Conservation (phyloP, 257 asterid species). For the Nicotiana knightiana region DNA sequence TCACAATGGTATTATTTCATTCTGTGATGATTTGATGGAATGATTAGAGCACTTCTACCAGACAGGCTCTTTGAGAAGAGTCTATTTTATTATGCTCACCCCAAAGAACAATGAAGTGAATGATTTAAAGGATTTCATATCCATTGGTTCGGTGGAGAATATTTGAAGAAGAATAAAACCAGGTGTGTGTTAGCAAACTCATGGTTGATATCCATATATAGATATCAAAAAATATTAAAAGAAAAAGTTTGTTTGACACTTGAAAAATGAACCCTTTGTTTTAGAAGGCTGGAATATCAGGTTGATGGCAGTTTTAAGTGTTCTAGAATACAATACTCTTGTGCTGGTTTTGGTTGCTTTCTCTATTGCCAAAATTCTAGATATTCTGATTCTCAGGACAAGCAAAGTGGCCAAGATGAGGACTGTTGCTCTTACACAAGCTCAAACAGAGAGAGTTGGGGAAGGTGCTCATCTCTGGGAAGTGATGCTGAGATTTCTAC, state of each 20-base stretch:
- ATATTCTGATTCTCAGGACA: constrained; percentile 38
- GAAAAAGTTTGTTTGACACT: not conserved
- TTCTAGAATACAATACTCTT: not conserved
- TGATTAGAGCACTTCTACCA: not conserved
- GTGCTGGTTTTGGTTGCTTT: constrained; percentile 3
- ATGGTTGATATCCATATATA: not conserved
- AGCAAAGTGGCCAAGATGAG: constrained; percentile 56
- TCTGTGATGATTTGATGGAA: not conserved
- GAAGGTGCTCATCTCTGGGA: constrained; percentile 92
- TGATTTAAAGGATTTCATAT: not conserved
- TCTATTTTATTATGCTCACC: not conserved
- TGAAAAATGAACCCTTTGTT: not conserved
- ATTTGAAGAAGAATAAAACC: not conserved
- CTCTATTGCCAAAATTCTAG: not conserved
- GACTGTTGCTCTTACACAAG: constrained; percentile 90
- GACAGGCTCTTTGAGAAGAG: not conserved
- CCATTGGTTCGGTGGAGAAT: not conserved
- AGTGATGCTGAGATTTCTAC: constrained; percentile 54
- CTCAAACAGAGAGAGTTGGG: constrained; percentile 97
- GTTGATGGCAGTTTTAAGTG: not conserved
- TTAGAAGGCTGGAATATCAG: not conserved
- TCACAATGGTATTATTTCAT: not conserved
- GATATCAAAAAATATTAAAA: not conserved
- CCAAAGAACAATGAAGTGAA: not conserved
- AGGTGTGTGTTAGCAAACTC: not conserved